Base-by-base conservation (phyloP, 371 early-diverging fungal species). In the Ordospora colligata region DNA sequence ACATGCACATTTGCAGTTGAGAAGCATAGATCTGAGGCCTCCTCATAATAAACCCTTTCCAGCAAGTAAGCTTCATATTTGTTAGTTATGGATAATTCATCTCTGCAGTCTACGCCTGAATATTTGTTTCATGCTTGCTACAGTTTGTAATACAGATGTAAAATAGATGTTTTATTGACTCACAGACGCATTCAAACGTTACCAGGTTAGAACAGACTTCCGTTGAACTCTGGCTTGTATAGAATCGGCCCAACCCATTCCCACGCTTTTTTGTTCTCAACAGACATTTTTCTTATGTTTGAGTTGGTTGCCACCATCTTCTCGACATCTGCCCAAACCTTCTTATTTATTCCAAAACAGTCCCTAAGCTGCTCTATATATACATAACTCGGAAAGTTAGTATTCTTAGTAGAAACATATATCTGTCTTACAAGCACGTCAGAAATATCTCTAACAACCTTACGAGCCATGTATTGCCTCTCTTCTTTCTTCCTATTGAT, bases 241-340 rank as follows among this genome's bases (percentile, higher is more conserved):
- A 78, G 44, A 47, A 69, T 40, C 22, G 76, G 76, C 11, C 80
- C 80, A 44, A 75, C 66, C 80, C 80, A 80, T 62, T 65, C 45
- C 74, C 75, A 80, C 8, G 25, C 65, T 8, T 49, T 32, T 40
- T 45, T 67, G 42, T 70, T 44, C 23, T 77, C 74, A 17, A 67
- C 47, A 25, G 23, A 19, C 14, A 19, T 19, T 1, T 37, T 42
- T 52, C 40, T 42, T 63, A 80, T 67, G 67, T 80, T 80, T 10
- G 74, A 67, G 68, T 77, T 80, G 7, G 1, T 54, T 27, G 25
- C n/a, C 27, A 80, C 44, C 12, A 73, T 76, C 7, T 52, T 42
- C 21, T 63, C 44, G 5, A 74, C 75, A 22, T 65, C 65, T 4
- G 19, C 11, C 80, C 80, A 80, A 5, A 80, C 44, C 8, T 51